Evolutionary conservation across 768 basidiomycete species (phyloP).

Genomic region (Lactarius sp.): DNA sequence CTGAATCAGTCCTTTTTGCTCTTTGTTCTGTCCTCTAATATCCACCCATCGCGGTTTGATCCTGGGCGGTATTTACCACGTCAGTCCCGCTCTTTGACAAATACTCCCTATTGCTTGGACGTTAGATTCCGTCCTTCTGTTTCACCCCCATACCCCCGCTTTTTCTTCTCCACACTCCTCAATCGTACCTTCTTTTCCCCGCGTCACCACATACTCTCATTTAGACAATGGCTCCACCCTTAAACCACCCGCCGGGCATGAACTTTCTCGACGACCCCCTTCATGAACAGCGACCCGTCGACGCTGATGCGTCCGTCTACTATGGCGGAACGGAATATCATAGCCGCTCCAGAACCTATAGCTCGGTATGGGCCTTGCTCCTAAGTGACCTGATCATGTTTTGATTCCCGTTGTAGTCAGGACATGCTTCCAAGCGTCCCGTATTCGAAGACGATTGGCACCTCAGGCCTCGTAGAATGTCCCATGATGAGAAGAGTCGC

Average conservation of each 20-base stretch:
- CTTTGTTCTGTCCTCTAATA: neutral
- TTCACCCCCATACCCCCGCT: constrained; percentile 3
- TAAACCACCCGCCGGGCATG: constrained; percentile 60
- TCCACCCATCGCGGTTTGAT: neutral
- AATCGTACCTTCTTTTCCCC: neutral
- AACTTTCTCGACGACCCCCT: constrained; percentile 59
- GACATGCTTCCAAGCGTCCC: constrained; percentile 54
- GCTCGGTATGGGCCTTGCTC: constrained; percentile 53
- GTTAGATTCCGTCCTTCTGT: neutral
- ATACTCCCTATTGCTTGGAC: constrained; percentile 6
- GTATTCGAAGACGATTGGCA: constrained; percentile 77
- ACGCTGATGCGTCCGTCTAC: constrained; percentile 73
- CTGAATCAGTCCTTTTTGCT: neutral
- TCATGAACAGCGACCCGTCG: constrained; percentile 38
- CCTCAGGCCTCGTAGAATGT: constrained; percentile 70
- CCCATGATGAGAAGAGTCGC: constrained; percentile 82
- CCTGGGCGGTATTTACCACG: neutral
- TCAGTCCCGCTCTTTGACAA: constrained; percentile 12
- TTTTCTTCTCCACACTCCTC: neutral
- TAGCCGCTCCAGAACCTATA: constrained; percentile 83
- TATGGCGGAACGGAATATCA: constrained; percentile 78
- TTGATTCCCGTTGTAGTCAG: constrained; percentile 19
- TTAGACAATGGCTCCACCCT: constrained; percentile 54
- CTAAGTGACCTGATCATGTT: neutral
- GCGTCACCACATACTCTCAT: constrained; percentile 7